A percentile compares a stretch with the other conserved stretches of the same genome.
These are phyloP conservation scores for Cyathus striatus DNA, from an alignment of 768 basidiomycete species.

Conservation along the genomic window DNA sequence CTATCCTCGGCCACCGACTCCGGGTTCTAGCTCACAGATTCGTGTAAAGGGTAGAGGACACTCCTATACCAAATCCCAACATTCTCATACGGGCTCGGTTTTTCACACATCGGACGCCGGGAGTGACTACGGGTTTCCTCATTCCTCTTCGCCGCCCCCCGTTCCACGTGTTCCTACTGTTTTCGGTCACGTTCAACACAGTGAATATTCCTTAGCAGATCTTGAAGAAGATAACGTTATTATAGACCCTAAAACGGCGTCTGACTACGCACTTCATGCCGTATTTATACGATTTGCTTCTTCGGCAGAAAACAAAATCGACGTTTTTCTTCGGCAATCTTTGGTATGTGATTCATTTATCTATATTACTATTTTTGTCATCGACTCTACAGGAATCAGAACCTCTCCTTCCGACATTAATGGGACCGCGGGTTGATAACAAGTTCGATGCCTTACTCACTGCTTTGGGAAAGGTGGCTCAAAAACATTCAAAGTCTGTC, in stretches of 20 bases:
- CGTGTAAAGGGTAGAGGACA: conserved; percentile 50
- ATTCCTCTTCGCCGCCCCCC: conserved; percentile 66
- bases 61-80: conserved; percentile 62
- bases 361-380: background rate
- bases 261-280: conserved; percentile 84
- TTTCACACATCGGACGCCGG: conserved; percentile 68
- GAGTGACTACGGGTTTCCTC: conserved; percentile 58
- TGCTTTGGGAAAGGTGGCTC: conserved; percentile 81
- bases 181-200: conserved; percentile 39
- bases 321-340: conserved; percentile 61
- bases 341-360: conserved; percentile 42
- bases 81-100: conserved; percentile 73
- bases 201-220: conserved; percentile 47
- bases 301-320: conserved; percentile 76
- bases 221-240: conserved; percentile 65
- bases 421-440: conserved; percentile 70
- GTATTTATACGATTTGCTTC: conserved; percentile 85
- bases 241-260: conserved; percentile 74
- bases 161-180: conserved; percentile 72
- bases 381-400: conserved; percentile 55
- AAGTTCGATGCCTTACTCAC: conserved; percentile 84
- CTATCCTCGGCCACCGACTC: conserved; percentile 57
- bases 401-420: conserved; percentile 54
- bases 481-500: conserved; percentile 78
- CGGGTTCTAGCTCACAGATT: conserved; percentile 41